Base-by-base conservation (phyloP, 2,329 filamentous ascomycete species). In the Mycocentrospora acerina region DNA sequence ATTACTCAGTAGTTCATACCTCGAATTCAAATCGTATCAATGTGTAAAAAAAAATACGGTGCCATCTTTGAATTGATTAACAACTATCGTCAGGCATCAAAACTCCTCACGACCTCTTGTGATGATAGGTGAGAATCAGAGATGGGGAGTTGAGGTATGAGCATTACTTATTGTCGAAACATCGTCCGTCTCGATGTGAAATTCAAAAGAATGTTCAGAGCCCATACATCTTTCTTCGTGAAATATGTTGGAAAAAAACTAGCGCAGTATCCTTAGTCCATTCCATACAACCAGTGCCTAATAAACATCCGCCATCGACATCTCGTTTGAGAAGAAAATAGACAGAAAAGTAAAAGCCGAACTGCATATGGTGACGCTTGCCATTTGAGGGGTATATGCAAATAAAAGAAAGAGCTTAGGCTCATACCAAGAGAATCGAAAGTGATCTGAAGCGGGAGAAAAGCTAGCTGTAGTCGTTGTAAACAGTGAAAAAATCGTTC, bases 401-500 rank as follows among this genome's bases (percentile, higher is more conserved):
- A 28, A 28, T n/a, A 32, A 32, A 19, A 24, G 18, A 32, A 11
- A 18, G 29, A 18, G 12, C 10, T 19, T 19, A 32, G 29, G 18
- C 8, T 24, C 18, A 17, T n/a, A 19, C 18, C 14, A n/a, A 9
- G 14, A 32, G 16, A 7, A 8, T 32, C 29, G 3, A 5, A 9
- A 22, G 19, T 6, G 19, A 5, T 22, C 19, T 5, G 9, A 5
- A 22, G 19, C 19, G 19, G 27, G 30, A 36, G 29, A 26, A 30
- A 32, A 15, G 13, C 31, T 24, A n/a, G 31, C 31, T 10, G 7
- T 40, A 32, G 19, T 36, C 19, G 41, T 22, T 22, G 19, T 6
- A 9, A 42, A 13, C 32, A 37, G 28, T 32, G 29, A 17, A 29
- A 31, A 22, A 24, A 38, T 42, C n/a, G 16, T 33, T 32, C 24